Conservation (phyloP, 306 rosid genomes). For the Biancaea sappan region DNA sequence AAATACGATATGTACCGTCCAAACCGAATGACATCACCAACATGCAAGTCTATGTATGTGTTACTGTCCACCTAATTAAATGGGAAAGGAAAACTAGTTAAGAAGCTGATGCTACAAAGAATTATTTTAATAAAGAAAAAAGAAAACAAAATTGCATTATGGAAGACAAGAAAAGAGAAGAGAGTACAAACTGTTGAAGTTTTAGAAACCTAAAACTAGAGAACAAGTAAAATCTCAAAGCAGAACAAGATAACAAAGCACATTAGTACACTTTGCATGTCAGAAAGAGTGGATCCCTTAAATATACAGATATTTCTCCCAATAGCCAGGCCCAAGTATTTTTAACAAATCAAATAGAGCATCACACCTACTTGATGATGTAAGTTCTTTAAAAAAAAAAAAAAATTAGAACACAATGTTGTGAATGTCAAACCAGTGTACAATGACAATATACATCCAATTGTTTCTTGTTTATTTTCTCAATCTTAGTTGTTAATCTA, state of each 20-base stretch:
- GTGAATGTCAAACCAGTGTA: constrained; percentile 20
- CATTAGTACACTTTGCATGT: not conserved
- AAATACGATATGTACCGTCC: constrained; percentile 68
- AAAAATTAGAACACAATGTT: not conserved
- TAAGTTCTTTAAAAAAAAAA: no score
- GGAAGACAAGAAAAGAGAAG: no score
- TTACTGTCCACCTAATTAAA: constrained; percentile 70
- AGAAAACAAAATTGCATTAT: not conserved
- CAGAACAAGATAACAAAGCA: not conserved
- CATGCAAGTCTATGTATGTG: constrained; percentile 69
- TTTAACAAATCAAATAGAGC: constrained; percentile 13
- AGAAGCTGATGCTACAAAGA: constrained; percentile 1
- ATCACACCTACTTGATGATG: not conserved
- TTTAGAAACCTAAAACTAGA: not conserved
- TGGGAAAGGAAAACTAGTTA: constrained; percentile 29
- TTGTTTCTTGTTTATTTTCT: not conserved
- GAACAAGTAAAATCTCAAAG: not conserved
- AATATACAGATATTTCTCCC: constrained; percentile 1
- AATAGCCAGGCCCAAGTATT: not conserved
- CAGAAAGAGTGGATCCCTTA: not conserved
- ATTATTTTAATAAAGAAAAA: not conserved
- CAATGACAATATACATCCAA: not conserved
- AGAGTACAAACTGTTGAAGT: not conserved
- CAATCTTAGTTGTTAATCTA: constrained; percentile 22
- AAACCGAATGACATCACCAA: constrained; percentile 96